Base-by-base conservation (phyloP, 2,329 filamentous ascomycete species). In the Bisporella sp. region DNA sequence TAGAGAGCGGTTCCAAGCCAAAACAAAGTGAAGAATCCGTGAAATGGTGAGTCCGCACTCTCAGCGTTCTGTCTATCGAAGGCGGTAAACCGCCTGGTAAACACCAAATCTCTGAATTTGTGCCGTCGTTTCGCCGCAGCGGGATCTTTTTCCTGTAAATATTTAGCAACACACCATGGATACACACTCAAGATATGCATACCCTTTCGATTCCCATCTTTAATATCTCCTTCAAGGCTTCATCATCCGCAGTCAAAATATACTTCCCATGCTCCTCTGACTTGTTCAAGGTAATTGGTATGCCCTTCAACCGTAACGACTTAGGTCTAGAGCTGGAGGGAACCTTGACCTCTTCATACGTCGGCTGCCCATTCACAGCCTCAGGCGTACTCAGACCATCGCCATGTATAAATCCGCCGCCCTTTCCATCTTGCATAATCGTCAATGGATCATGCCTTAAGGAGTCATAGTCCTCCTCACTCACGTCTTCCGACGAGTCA, bases 21-120 rank as follows among this genome's bases (percentile, higher is more conserved):
- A 65, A 89, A 89, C 0, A 92, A 71, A 0, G 83, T 87, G 61
- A 87, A 90, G 69, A 91, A 91, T 31, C 87, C 87, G 63, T 86
- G 81, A 59, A 90, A 91, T 0, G 83, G 82, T 41, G 82, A 88
- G 45, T 83, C 81, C 4, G 78, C 75, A 2, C 79, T 78, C 1
- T 71, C 70, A 5, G 76, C 73, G 61, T 89, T 90, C 56, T 87
- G 81, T 8, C 83, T 75, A 65, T 91, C 87, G 64, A 91, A 90
- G 0, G 83, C 76, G 5, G 84, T 87, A 60, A 89, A 87, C 54
- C 84, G 82, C 29, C 79, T 74, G 0, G 84, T 89, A 62, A 90
- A 91, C 47, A 87, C 78, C 42, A 88, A 69, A 59, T 85, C 71
- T 48, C 68, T 63, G 56, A 76, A 72, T 54, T 63, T 65, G 28